Evolutionary conservation across 345 rosid genomes (phyloP).

Genomic region (Trapa incisa): DNA sequence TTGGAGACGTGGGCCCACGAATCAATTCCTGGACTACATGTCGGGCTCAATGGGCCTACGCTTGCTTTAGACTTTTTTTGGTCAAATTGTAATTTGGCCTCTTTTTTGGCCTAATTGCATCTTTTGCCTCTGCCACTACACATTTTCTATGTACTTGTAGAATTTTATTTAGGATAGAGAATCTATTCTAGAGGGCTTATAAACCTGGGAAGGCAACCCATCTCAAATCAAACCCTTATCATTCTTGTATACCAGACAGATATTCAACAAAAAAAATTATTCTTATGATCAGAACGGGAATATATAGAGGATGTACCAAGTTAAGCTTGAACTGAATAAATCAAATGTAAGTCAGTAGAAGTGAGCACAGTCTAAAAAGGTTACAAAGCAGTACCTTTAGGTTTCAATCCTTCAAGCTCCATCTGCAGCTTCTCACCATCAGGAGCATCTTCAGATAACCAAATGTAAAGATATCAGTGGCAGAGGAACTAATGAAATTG

Average conservation of each 20-base stretch:
- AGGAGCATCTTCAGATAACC: constrained; percentile 25
- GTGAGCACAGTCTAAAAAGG: not conserved
- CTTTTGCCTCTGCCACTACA: too few relatives aligned
- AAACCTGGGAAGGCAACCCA: constrained; percentile 2
- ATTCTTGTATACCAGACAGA: constrained; percentile 51
- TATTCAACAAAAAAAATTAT: not conserved
- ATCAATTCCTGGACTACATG: not conserved
- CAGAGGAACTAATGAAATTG: not conserved
- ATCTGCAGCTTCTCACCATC: constrained; percentile 52
- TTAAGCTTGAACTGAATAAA: not conserved
- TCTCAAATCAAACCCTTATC: constrained; percentile 52
- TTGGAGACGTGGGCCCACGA: not conserved
- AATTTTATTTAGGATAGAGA: too few relatives aligned
- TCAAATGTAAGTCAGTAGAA: not conserved
- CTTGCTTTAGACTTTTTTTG: too few relatives aligned
- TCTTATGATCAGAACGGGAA: not conserved
- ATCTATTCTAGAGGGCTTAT: too few relatives aligned
- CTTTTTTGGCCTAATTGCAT: too few relatives aligned
- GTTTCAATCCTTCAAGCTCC: constrained; percentile 59
- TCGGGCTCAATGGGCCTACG: not conserved
- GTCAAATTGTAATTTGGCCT: too few relatives aligned
- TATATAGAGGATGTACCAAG: not conserved
- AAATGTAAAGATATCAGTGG: not conserved
- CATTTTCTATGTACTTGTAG: too few relatives aligned
- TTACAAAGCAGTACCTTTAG: constrained; percentile 35